Percentiles rank a stretch among this genome's conserved stretches.
Conservation (phyloP, 805 yeast species). For the Pichia paraexigua region DNA sequence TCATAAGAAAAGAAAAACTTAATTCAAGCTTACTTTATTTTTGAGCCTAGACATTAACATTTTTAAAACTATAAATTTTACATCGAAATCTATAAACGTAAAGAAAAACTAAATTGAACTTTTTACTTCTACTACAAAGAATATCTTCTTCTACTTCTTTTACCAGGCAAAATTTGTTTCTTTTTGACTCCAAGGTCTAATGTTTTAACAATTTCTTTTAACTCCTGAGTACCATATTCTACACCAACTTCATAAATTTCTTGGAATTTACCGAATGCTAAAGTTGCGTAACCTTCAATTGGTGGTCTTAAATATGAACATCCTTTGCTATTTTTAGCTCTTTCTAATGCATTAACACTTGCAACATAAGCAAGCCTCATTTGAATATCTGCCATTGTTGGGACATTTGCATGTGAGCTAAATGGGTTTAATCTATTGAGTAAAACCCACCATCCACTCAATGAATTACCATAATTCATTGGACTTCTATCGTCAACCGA, state of each 20-base stretch:
- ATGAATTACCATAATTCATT: constrained; percentile 84
- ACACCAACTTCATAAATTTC: constrained; percentile 81
- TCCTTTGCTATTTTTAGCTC: constrained; percentile 77
- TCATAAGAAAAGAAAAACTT: neutral
- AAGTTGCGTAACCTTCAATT: constrained; percentile 81
- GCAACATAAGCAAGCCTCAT: constrained; percentile 90
- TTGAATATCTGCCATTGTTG: constrained; percentile 93
- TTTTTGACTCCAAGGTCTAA: constrained; percentile 30
- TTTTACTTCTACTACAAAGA: constrained; percentile 36
- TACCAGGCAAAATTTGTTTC: constrained; percentile 11
- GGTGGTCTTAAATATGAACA: constrained; percentile 90
- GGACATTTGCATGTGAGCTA: constrained; percentile 78
- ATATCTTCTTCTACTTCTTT: constrained; percentile 44
- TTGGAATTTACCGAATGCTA: constrained; percentile 87
- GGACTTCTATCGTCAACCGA: constrained; percentile 88
- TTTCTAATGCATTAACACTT: constrained; percentile 85
- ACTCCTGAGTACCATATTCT: constrained; percentile 54
- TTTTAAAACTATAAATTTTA: too few relatives aligned
- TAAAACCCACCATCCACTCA: constrained; percentile 88
- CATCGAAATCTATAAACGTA: neutral
- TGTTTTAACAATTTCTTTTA: constrained; percentile 41
- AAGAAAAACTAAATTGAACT: neutral
- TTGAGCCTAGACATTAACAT: too few relatives aligned
- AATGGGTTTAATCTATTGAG: constrained; percentile 86
- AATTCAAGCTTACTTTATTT: too few relatives aligned